A percentile compares a stretch with the other conserved stretches of the same genome.
Evolutionary conservation across 1,284 basidiomycete species (phyloP).

Genomic region (Pascua sp.): DNA sequence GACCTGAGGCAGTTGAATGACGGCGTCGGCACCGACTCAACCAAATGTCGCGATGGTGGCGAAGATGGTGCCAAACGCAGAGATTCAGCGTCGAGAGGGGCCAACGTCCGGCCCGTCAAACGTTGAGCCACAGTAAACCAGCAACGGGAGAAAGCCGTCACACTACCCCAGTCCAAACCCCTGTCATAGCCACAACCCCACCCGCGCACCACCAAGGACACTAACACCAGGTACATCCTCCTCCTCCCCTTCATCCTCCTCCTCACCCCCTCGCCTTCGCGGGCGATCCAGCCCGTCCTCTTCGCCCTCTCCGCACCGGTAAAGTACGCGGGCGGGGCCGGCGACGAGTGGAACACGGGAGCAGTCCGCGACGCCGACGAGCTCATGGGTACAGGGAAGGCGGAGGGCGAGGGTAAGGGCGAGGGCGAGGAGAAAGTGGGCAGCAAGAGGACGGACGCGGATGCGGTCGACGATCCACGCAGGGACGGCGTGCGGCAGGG

Average conservation of each 20-base stretch:
- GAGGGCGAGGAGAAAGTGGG: slow-evolving; percentile 12
- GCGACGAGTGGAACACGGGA: slow-evolving; percentile 2
- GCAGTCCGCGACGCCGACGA: neutral
- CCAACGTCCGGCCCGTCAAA: too few relatives aligned
- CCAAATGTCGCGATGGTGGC: too few relatives aligned
- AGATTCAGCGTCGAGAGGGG: too few relatives aligned
- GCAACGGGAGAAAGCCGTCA: too few relatives aligned
- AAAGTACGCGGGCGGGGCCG: slow-evolving; percentile 25
- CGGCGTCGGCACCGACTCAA: too few relatives aligned
- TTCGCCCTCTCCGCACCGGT: slow-evolving; percentile 45
- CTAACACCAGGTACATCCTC: slow-evolving; percentile 37
- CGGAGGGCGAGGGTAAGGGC: neutral
- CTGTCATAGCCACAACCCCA: too few relatives aligned
- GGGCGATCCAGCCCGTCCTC: slow-evolving; percentile 39
- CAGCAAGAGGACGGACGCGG: slow-evolving; percentile 13
- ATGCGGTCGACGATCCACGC: slow-evolving; percentile 16
- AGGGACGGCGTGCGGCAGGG: slow-evolving; percentile 38
- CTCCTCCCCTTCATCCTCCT: slow-evolving; percentile 40
- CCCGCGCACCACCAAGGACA: too few relatives aligned
- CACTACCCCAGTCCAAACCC: too few relatives aligned
- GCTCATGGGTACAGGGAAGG: slow-evolving; percentile 7
- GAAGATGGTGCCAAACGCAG: too few relatives aligned
- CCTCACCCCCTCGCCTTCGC: slow-evolving; percentile 40
- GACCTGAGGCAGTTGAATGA: too few relatives aligned
- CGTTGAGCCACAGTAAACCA: too few relatives aligned